Evolutionary conservation across 208 protist species (phyloP), one percentile per base, ranked within the genome.

Genomic region (Trypanosoma lewisi): DNA sequence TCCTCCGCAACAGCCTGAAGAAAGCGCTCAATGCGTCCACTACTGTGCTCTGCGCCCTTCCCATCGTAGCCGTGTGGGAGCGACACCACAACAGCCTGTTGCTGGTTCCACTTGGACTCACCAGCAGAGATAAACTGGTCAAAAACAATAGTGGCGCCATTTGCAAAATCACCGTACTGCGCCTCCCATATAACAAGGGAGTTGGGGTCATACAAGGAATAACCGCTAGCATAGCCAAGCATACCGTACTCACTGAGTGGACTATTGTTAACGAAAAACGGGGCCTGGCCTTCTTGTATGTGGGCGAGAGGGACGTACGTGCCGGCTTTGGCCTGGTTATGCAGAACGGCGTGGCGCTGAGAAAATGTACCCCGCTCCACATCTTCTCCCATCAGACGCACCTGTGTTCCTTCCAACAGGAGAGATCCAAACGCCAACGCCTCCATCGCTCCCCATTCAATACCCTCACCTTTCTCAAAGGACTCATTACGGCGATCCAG

Each of bases 131-230:
- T 58, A 69, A 96, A 97, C 86, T 99, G 98, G 76, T 99, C 98
- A 66, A 99, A 98, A 39, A 99, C 97, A 57, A 99, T 98, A 65
- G 99, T 92, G 11, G 95, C 97, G 51, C 94, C 93, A 83, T 99
- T 99, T 8, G 96, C 93, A 71, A 99, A 99, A 80, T 99, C 98
- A 65, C 97, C 98, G 77, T 99, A 99, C 83, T 99, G 98, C 33
- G 97, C 98, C 77, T 99, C 98, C 98, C 98, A 99, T 21, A 99
- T 73, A 25, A 99, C 90, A 19, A 99, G 82, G 11, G 87, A 65
- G 33, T 98, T 95, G 17, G 97, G 97, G 67, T 94, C 93, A 63
- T 96, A 86, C 16, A 98, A 62, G 12, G 94, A 93, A 75, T 98
- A 98, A 69, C 94, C 96, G 17, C 96, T 78, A 62, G 98, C 97